Conservation (phyloP, 73 alveolate genomes). For the Paramecium tetraurelia region DNA sequence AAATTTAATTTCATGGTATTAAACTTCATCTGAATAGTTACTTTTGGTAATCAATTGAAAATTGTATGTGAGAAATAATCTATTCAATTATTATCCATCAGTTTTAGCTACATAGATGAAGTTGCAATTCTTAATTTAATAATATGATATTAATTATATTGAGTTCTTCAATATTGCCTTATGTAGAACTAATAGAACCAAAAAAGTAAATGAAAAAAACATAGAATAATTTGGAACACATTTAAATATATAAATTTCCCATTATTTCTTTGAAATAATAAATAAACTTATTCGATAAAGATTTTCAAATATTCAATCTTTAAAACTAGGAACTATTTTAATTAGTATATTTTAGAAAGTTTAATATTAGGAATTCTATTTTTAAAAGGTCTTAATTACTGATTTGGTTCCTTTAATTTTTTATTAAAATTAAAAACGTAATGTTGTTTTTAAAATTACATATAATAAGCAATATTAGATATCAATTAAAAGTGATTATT, state of each 20-base stretch:
- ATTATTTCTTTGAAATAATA: too few relatives aligned
- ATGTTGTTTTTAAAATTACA: not conserved
- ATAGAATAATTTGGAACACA: too few relatives aligned
- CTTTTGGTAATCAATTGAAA: conserved; percentile 61
- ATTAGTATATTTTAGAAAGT: not conserved
- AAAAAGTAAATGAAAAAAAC: too few relatives aligned
- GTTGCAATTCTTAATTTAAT: not conserved
- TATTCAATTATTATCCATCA: conserved; percentile 62
- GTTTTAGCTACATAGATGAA: conserved; percentile 37
- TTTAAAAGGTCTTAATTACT: not conserved
- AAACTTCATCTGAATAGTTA: conserved; percentile 45
- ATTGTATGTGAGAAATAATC: conserved; percentile 54
- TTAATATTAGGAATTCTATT: not conserved
- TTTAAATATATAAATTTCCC: too few relatives aligned
- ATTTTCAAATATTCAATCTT: too few relatives aligned
- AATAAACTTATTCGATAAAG: too few relatives aligned
- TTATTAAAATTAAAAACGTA: not conserved
- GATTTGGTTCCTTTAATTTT: not conserved
- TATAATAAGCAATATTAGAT: not conserved
- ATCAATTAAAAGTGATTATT: not conserved
- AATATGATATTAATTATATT: conserved; percentile 34
- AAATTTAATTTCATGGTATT: not conserved
- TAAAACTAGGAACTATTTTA: too few relatives aligned
- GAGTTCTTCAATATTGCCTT: too few relatives aligned
- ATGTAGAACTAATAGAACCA: too few relatives aligned